Conservation (phyloP, 1,139 yeast species). For the Nadsonia commutata region DNA sequence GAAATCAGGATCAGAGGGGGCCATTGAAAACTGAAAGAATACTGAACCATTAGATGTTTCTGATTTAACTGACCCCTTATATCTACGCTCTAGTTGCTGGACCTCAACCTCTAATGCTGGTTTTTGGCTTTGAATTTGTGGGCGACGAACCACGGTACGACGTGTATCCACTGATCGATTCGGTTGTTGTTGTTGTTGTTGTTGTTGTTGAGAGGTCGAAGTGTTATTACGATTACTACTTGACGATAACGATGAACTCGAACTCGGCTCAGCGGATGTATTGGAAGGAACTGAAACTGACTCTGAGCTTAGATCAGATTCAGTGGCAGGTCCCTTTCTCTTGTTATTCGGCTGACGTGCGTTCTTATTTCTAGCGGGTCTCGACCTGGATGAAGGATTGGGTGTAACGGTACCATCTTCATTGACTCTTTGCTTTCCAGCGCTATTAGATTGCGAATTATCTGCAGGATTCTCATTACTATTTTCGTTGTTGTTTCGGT, state of each 20-base stretch:
- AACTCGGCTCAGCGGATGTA: background rate
- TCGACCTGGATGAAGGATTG: too few relatives aligned
- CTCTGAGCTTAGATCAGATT: background rate
- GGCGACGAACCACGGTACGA: background rate
- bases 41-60: constrained; percentile 3
- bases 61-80: constrained; percentile 2
- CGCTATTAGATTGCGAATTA: too few relatives aligned
- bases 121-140: background rate
- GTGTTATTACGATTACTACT: background rate
- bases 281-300: background rate
- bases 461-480: too few relatives aligned
- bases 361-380: too few relatives aligned
- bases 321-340: background rate
- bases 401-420: too few relatives aligned
- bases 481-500: background rate
- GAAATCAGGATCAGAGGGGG: constrained; percentile 62
- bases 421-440: too few relatives aligned
- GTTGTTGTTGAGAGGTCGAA: background rate
- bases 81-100: constrained; percentile 6
- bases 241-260: background rate
- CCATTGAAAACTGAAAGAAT: constrained; percentile 15
- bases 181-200: background rate
- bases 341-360: too few relatives aligned
- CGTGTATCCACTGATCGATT: background rate
- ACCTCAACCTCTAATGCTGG: background rate